Evolutionary conservation across 345 rosid genomes (phyloP), one percentile per base, ranked within the genome.

Genomic region (Salix udensis): DNA sequence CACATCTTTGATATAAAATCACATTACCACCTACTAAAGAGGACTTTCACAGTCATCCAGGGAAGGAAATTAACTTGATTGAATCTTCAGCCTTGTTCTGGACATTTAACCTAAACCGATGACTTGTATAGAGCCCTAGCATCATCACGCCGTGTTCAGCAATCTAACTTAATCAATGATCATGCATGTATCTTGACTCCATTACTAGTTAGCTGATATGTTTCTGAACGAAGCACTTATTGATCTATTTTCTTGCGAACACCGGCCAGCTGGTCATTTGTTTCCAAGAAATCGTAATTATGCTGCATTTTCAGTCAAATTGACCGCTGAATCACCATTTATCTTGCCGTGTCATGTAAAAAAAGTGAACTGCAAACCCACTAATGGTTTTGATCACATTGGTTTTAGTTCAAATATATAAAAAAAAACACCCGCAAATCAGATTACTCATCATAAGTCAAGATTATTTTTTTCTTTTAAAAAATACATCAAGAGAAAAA

Each of bases 41-140:
- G 67, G 67, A 52, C 80, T 78, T 78, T 66, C 70, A 2, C 31
- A 7, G 44, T 67, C 39, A n/a, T 42, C 23, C 42, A 2, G 28
- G 28, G 58, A 34, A 75, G 37, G 39, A 36, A 48, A n/a, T n/a
- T n/a, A n/a, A 75, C 26, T 48, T 2, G 30, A 67, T 36, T 67
- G 31, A 26, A n/a, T 30, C 70, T 21, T 65, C 15, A 2, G 28
- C 7, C 64, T 30, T 77, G 74, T 48, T 46, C 70, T 44, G 69
- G 23, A 44, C 30, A 18, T 70, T 30, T 19, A 46, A 44, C 70
- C 74, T 58, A 77, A 40, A 70, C 70, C 4, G 30, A 15, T 31
- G 79, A 70, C 16, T 42, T 55, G 6, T 8, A 5, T 26, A 3
- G 5, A n/a, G 19, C 16, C 30, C 72, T 37, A 16, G 44, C 62